Percentiles rank a stretch among this genome's conserved stretches.
These are phyloP conservation scores for Cyberlindnera veronae DNA, from an alignment of 805 yeast species.

Conservation along the genomic window DNA sequence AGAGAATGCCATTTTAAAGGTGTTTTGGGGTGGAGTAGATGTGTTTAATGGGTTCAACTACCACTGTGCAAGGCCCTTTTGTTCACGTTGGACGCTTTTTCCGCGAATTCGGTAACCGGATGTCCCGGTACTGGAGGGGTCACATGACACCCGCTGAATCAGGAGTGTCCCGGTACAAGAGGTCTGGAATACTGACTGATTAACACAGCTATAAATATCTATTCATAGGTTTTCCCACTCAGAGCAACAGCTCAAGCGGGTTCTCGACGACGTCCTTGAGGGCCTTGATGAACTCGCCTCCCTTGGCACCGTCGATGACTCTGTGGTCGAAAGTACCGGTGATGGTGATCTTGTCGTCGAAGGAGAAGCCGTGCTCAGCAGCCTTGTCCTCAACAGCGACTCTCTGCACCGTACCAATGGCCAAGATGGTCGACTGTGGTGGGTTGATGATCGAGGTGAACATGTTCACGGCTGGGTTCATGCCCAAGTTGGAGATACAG, in stretches of 20 bases:
- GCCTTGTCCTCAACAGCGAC: constrained; percentile 90
- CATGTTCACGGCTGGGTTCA: constrained; percentile 89
- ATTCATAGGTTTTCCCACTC: too few species aligned
- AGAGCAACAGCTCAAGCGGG: constrained; percentile 90
- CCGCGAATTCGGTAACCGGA: too few species aligned
- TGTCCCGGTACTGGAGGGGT: too few species aligned
- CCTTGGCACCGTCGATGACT: constrained; percentile 95
- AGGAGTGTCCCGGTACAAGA: not conserved
- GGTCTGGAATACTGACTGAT: too few species aligned
- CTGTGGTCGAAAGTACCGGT: constrained; percentile 99
- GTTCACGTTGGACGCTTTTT: too few species aligned
- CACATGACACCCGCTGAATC: too few species aligned
- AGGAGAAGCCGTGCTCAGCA: constrained; percentile 86
- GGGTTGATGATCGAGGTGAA: constrained; percentile 98
- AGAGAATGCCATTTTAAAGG: constrained; percentile 34
- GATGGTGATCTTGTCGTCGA: constrained; percentile 85
- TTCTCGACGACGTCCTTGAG: constrained; percentile 89
- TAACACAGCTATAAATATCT: not conserved
- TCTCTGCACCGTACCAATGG: constrained; percentile 90
- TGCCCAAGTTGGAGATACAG: constrained; percentile 97
- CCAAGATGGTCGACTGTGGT: constrained; percentile 92
- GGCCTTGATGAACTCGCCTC: constrained; percentile 94
- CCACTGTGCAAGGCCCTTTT: too few species aligned
- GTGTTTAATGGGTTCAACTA: too few species aligned
- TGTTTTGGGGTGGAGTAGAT: not conserved